phyloP scores from a whole-genome alignment of 1,284 basidiomycete genomes.

The Apiotrichum gamsii region DNA sequence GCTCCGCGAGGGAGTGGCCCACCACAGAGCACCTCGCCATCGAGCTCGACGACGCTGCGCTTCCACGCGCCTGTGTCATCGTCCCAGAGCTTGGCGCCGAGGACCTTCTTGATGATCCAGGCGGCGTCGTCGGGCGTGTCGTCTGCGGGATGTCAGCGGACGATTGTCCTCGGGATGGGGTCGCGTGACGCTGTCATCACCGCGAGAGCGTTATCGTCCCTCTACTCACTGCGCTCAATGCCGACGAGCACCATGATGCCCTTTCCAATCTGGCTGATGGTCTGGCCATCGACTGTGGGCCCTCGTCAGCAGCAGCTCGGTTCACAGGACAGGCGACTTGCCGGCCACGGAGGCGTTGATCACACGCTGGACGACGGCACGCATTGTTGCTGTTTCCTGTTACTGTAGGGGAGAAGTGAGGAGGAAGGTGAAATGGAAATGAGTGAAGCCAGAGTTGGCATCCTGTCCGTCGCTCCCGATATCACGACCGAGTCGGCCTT shows the following conservation, averaged over 20 bases:
- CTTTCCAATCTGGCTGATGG: slow-evolving; percentile 67
- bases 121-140: slow-evolving; percentile 68
- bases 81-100: slow-evolving; percentile 66
- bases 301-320: background rate
- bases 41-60: slow-evolving; percentile 70
- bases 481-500: too few species aligned
- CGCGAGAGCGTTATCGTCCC: too few species aligned
- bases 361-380: slow-evolving; percentile 45
- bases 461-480: too few species aligned
- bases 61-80: slow-evolving; percentile 60
- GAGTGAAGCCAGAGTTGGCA: too few species aligned
- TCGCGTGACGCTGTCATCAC: too few species aligned
- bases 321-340: slow-evolving; percentile 10
- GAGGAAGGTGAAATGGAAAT: too few species aligned
- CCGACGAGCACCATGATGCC: slow-evolving; percentile 84
- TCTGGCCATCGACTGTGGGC: slow-evolving; percentile 38
- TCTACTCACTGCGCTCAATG: slow-evolving; percentile 48
- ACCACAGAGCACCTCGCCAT: slow-evolving; percentile 76
- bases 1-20: slow-evolving; percentile 10
- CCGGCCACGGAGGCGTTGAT: slow-evolving; percentile 43
- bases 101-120: slow-evolving; percentile 68
- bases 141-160: too few species aligned
- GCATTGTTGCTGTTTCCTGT: slow-evolving; percentile 29
- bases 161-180: too few species aligned
- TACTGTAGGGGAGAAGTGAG: too few species aligned